A percentile compares a stretch with the other conserved stretches of the same genome.
Evolutionary conservation across 768 basidiomycete genomes (phyloP).

Genomic region (Baorangia bicolor): DNA sequence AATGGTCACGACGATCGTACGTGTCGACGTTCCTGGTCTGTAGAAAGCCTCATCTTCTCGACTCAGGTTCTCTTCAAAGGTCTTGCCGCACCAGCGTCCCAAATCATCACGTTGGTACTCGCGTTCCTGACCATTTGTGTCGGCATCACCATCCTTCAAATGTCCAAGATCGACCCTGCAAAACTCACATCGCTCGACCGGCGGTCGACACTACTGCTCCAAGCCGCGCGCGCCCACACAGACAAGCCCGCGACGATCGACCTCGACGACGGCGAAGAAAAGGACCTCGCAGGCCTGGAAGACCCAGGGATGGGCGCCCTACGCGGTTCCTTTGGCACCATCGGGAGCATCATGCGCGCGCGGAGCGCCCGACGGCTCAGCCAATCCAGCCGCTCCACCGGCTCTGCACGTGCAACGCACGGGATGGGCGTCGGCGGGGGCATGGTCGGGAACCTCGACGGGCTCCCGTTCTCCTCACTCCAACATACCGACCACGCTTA

Average conservation of each 20-base stretch:
- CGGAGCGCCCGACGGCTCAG: constrained; percentile 53
- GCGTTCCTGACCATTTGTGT: constrained; percentile 89
- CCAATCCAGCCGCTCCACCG: constrained; percentile 40
- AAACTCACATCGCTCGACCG: constrained; percentile 81
- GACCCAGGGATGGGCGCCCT: constrained; percentile 94
- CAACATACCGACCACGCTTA: constrained; percentile 36
- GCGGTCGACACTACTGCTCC: constrained; percentile 84
- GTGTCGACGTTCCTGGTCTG: constrained; percentile 23
- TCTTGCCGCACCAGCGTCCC: constrained; percentile 67
- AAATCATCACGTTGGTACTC: constrained; percentile 89
- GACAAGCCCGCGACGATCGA: constrained; percentile 43
- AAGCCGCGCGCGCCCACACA: constrained; percentile 75
- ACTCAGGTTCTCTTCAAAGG: constrained; percentile 85
- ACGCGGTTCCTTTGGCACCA: constrained; percentile 85
- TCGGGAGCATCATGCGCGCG: constrained; percentile 87
- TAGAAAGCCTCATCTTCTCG: constrained; percentile 1
- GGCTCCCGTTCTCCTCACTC: constrained; percentile 21
- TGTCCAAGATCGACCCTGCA: constrained; percentile 90
- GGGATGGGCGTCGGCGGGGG: constrained; percentile 26
- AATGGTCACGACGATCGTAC: constrained; percentile 77
- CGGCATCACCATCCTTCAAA: constrained; percentile 93
- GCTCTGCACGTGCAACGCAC: constrained; percentile 20
- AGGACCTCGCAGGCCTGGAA: constrained; percentile 57
- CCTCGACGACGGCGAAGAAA: constrained; percentile 59
- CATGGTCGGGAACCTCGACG: constrained; percentile 28